Conservation (phyloP, 805 yeast species). For the Candida awuae region DNA sequence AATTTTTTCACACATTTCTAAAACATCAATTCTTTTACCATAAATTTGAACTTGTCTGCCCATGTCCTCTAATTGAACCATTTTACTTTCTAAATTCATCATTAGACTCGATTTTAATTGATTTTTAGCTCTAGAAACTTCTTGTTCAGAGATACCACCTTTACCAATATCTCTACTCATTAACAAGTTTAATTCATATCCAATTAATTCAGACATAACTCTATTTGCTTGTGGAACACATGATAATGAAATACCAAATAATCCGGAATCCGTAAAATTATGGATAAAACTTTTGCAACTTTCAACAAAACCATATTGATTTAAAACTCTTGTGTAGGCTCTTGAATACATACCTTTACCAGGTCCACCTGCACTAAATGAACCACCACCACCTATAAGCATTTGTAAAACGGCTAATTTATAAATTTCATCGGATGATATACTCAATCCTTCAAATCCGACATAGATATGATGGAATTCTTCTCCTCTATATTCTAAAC, state of each 20-base stretch:
- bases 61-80: conserved; percentile 91
- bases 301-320: conserved; percentile 86
- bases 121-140: conserved; percentile 84
- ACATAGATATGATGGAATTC: conserved; percentile 80
- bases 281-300: conserved; percentile 84
- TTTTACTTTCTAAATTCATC: conserved; percentile 87
- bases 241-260: conserved; percentile 81
- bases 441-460: conserved; percentile 82
- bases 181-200: conserved; percentile 45
- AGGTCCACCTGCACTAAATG: conserved; percentile 98
- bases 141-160: conserved; percentile 58
- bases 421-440: conserved; percentile 77
- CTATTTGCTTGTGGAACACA: conserved; percentile 83
- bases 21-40: conserved; percentile 63
- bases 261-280: conserved; percentile 81
- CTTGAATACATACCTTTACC: conserved; percentile 98
- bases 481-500: conserved; percentile 56
- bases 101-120: conserved; percentile 80
- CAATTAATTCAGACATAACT: conserved; percentile 71
- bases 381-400: conserved; percentile 92
- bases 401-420: conserved; percentile 87
- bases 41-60: conserved; percentile 91
- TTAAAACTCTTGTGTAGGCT: conserved; percentile 82
- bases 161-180: conserved; percentile 40
- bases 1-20: conserved; percentile 75